Evolutionary conservation across 2,329 filamentous ascomycete species (phyloP).

Genomic region (Fusarium incarnatum): DNA sequence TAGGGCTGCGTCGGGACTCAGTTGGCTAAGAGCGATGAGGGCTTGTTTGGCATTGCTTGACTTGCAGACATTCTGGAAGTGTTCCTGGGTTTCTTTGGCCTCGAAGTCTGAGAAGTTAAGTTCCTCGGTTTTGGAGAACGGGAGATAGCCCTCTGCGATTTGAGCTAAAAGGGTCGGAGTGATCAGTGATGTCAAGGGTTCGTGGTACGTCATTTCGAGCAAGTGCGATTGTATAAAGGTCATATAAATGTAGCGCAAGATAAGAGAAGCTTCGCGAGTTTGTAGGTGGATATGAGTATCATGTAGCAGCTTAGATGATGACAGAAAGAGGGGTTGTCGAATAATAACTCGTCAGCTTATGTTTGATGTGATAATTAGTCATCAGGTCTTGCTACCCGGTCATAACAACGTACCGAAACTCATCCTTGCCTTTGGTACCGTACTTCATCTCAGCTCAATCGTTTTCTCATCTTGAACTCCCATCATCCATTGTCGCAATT

Average conservation of each 20-base stretch:
- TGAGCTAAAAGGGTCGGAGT: background rate
- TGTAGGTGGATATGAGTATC: rapidly evolving
- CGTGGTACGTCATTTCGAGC: rapidly evolving
- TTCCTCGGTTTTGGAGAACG: background rate
- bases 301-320: rapidly evolving
- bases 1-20: background rate
- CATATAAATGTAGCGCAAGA: too few species aligned
- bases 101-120: background rate
- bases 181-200: background rate
- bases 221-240: too few species aligned
- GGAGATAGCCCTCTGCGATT: background rate
- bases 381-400: rapidly evolving
- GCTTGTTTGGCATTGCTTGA: background rate
- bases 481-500: rapidly evolving
- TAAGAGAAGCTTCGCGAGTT: too few species aligned
- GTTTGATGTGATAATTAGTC: background rate
- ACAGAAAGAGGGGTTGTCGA: background rate
- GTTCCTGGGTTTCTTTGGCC: background rate
- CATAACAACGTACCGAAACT: rapidly evolving
- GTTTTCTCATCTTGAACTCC: too few species aligned
- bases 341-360: background rate
- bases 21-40: background rate
- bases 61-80: background rate
- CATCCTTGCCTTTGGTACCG: rapidly evolving
- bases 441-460: rapidly evolving